phyloP scores from a whole-genome alignment of 2,329 filamentous ascomycete genomes.

The Aspergillus oerlinghausenensis region DNA sequence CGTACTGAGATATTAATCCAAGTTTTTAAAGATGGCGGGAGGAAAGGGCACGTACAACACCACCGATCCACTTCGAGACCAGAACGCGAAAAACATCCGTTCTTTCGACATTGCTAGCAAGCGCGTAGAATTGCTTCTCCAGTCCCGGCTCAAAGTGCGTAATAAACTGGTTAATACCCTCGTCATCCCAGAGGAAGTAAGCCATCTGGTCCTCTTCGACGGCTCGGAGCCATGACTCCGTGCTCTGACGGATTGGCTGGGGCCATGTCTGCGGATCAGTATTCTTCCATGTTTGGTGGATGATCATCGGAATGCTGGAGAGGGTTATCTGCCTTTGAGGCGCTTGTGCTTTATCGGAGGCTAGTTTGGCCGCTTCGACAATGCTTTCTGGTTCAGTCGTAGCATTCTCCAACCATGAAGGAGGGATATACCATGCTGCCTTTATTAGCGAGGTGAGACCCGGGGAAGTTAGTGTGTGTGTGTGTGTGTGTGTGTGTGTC shows the following conservation, averaged over 20 bases:
- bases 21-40: too few relatives aligned
- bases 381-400: slow-evolving; percentile 12
- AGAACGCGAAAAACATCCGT: slow-evolving; percentile 30
- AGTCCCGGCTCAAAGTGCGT: slow-evolving; percentile 22
- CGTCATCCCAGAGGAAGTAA: slow-evolving; percentile 33
- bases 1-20: slow-evolving; percentile 19
- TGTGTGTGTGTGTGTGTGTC: background rate
- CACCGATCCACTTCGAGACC: slow-evolving; percentile 26
- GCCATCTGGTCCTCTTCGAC: slow-evolving; percentile 23
- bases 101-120: slow-evolving; percentile 25
- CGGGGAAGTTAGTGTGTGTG: background rate
- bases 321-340: slow-evolving; percentile 14
- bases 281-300: slow-evolving; percentile 33
- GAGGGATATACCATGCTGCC: slow-evolving; percentile 11
- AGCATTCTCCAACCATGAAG: slow-evolving; percentile 1
- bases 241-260: slow-evolving; percentile 16
- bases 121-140: slow-evolving; percentile 13
- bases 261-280: slow-evolving; percentile 25
- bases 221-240: slow-evolving; percentile 26
- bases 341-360: slow-evolving; percentile 13
- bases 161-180: slow-evolving; percentile 25
- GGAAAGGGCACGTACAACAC: slow-evolving; percentile 6
- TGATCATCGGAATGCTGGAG: slow-evolving; percentile 26
- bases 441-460: background rate
- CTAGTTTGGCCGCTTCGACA: slow-evolving; percentile 24